A percentile compares a stretch with the other conserved stretches of the same genome.
phyloP scores from a whole-genome alignment of 495 filamentous ascomycete genomes.

The Jackrogersella multiformis region DNA sequence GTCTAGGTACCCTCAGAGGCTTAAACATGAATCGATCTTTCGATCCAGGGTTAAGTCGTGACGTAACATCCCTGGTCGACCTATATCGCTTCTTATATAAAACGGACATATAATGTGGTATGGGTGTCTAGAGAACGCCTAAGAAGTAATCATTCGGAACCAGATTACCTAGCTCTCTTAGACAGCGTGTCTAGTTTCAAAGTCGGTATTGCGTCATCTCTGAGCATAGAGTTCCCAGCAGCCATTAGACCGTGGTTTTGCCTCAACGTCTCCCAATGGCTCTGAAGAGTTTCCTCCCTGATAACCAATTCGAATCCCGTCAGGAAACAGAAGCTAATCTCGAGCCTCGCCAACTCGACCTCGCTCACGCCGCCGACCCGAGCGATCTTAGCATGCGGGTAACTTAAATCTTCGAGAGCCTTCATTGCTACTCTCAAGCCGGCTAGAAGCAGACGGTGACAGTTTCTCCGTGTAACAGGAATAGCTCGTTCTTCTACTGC shows the following conservation, averaged over 20 bases:
- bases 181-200: slow-evolving; percentile 22
- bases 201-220: slow-evolving; percentile 20
- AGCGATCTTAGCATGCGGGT: slow-evolving; percentile 82
- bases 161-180: slow-evolving; percentile 5
- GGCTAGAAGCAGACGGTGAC: slow-evolving; percentile 86
- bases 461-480: slow-evolving; percentile 79
- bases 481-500: slow-evolving; percentile 77
- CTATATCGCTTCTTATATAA: neutral
- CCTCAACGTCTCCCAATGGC: slow-evolving; percentile 61
- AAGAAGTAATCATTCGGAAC: neutral
- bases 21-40: neutral
- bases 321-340: slow-evolving; percentile 91
- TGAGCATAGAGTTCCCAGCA: neutral
- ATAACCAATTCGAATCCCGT: slow-evolving; percentile 83
- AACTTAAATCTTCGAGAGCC: slow-evolving; percentile 87
- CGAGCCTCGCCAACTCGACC: slow-evolving; percentile 78
- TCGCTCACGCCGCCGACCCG: slow-evolving; percentile 90
- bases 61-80: neutral
- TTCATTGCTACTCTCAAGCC: slow-evolving; percentile 90
- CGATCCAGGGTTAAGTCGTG: neutral
- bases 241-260: slow-evolving; percentile 44
- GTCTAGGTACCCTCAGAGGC: neutral
- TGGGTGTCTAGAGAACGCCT: neutral
- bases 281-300: slow-evolving; percentile 66
- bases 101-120: neutral